Evolutionary conservation across 331 rosid genomes (phyloP).

Genomic region (Acacia concinna): DNA sequence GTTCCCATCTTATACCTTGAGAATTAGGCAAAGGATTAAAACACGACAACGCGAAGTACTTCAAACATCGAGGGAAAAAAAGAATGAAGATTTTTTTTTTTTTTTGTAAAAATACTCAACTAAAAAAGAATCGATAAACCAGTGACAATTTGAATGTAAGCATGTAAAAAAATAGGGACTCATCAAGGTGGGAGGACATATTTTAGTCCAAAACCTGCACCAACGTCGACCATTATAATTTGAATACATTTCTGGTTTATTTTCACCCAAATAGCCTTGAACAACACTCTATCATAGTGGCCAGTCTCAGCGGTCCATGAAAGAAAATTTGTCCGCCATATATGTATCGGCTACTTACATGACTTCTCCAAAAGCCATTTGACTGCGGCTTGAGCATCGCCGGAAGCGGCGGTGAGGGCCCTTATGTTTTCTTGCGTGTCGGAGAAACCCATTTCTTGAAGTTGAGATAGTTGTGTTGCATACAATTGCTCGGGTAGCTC

Average conservation of each 20-base stretch:
- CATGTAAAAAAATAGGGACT: constrained; percentile 35
- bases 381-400: constrained; percentile 72
- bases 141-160: constrained; percentile 32
- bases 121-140: background rate
- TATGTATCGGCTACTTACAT: constrained; percentile 40
- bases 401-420: constrained; percentile 62
- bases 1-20: too few species aligned
- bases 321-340: background rate
- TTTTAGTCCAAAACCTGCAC: constrained; percentile 39
- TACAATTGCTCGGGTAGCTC: constrained; percentile 73
- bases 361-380: constrained; percentile 64
- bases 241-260: constrained; percentile 32
- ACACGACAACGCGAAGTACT: too few species aligned
- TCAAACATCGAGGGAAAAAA: too few species aligned
- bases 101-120: too few species aligned
- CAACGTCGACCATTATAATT: constrained; percentile 23
- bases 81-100: too few species aligned
- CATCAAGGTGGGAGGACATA: constrained; percentile 5
- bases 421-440: constrained; percentile 70
- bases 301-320: constrained; percentile 30
- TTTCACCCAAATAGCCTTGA: constrained; percentile 17
- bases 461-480: constrained; percentile 65
- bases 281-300: background rate
- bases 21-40: too few species aligned
- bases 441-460: constrained; percentile 80